Evolutionary conservation across 202 grass and related monocot genomes (phyloP).

Genomic region (Alloteropsis angusta): DNA sequence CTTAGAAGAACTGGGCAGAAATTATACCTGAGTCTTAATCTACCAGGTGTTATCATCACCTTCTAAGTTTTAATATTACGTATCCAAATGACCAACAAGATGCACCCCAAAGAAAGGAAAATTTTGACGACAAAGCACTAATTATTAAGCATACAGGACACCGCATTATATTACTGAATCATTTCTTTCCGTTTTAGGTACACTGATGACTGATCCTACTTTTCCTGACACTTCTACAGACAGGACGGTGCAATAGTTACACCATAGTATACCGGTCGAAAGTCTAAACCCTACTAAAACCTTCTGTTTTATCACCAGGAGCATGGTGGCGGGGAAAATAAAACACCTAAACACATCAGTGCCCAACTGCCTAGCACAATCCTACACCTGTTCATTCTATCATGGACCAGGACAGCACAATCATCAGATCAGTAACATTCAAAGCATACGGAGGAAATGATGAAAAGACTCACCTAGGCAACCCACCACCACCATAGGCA

Average conservation of each 20-base stretch:
- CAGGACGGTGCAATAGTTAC: not conserved
- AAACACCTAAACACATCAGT: not conserved
- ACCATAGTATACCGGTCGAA: not conserved
- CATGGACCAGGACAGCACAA: not conserved
- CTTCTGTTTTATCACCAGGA: not conserved
- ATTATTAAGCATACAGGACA: not conserved
- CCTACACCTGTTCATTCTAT: not conserved
- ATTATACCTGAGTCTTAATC: not conserved
- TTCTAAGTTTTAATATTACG: not conserved
- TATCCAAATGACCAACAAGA: not conserved
- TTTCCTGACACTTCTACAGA: not conserved
- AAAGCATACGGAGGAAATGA: not conserved
- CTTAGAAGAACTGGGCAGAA: not conserved
- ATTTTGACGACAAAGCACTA: not conserved
- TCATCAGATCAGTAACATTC: constrained; percentile 3
- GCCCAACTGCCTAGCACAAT: not conserved
- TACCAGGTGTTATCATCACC: not conserved
- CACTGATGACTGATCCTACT: not conserved
- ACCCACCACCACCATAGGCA: constrained; percentile 15
- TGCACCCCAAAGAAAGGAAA: not conserved
- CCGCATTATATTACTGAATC: not conserved
- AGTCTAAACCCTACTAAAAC: not conserved
- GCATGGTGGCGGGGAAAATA: not conserved
- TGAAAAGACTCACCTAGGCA: constrained; percentile 43
- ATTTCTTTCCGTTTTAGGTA: not conserved